Base-by-base conservation (phyloP, 2,329 filamentous ascomycete species). In the Penicillium rolfsii region DNA sequence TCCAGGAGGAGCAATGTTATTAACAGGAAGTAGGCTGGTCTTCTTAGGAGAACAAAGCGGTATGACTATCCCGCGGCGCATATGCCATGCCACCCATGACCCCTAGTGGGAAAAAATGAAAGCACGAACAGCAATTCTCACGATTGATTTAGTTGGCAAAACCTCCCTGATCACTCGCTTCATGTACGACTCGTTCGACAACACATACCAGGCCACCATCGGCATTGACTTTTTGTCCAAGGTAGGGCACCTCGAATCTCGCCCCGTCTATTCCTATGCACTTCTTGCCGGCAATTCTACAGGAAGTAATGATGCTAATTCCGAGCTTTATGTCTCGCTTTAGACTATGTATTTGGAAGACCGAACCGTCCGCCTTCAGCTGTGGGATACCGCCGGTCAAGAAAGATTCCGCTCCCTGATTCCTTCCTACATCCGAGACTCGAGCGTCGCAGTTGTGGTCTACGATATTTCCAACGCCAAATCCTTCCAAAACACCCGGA, bases 131-230 rank as follows among this genome's bases (percentile, higher is more conserved):
- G 33, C 9, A 28, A 57, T 52, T 63, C 67, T 73, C 62, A 73
- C 57, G 40, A 57, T 50, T 50, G 19, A 40, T 59, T 64, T 77
- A 98, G 95, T 99, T 72, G 95, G 95, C 76, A 99, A 99, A 83
- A 99, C 95, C 35, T 99, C 95, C 64, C 83, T 99, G 72, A 99
- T 99, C 78, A 99, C 95, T 68, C 89, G 95, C 67, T 99, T 99
- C 84, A 99, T 99, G 95, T 99, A 99, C 85, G 95, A 99, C 81
- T 98, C 95, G 52, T 99, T 99, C 84, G 95, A 99, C 84, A 97
- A 96, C 82, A 98, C 94, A 85, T 99, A 99, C 82, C 95, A 99
- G 81, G 95, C 95, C 60, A 99, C 95, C 41, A 98, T 99, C 75
- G 95, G 95, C 74, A 99, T 99, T 82, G 95, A 99, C 81, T 99